Base-by-base conservation (phyloP, 1,284 basidiomycete species). In the Cutaneotrichosporon dermatis region DNA sequence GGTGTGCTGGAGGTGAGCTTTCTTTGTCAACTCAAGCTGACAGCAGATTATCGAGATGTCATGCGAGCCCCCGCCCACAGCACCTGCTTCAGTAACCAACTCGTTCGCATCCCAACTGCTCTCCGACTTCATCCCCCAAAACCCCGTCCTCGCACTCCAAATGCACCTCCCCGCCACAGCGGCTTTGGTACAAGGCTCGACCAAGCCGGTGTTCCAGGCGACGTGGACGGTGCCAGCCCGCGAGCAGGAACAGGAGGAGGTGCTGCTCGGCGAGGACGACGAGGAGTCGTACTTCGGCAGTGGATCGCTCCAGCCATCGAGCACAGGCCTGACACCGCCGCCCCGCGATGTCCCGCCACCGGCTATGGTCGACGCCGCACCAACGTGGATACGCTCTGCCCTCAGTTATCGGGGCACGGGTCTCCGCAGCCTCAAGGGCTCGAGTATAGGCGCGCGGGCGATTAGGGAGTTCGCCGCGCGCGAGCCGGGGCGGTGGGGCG, bases 1-100 rank as follows among this genome's bases (percentile, higher is more conserved):
- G 78, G 76, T 2, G 67, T 73, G n/a, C 58, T 79, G n/a, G 78
- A 78, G 68, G 70, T 69, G n/a, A 51, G 68, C 58, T 35, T n/a
- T n/a, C n/a, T n/a, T 4, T 39, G 37, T 39, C 37, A 6, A 39
- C 37, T 6, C 37, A 39, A 39, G 39, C 25, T 25, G 25, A 25
- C 25, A 25, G 25, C 2, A 25, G 25, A 74, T 78, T 43, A 69
- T 77, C 59, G 78, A 79, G 49, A 75, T 69, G 56, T 67, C 66
- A 7, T 69, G 72, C 58, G 58, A 60, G n/a, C 65, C 75, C 2
- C 72, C 74, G 0, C 37, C 64, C 0, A 45, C 55, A 2, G 58
- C 66, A 0, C 65, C 72, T 0, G 49, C 63, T 1, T 65, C 70
- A 1, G 57, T 74, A 2, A 58, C 50, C 9, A 69, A 70, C 37